Evolutionary conservation across 1,284 basidiomycete genomes (phyloP).

Genomic region (Ganoderma multipileum): DNA sequence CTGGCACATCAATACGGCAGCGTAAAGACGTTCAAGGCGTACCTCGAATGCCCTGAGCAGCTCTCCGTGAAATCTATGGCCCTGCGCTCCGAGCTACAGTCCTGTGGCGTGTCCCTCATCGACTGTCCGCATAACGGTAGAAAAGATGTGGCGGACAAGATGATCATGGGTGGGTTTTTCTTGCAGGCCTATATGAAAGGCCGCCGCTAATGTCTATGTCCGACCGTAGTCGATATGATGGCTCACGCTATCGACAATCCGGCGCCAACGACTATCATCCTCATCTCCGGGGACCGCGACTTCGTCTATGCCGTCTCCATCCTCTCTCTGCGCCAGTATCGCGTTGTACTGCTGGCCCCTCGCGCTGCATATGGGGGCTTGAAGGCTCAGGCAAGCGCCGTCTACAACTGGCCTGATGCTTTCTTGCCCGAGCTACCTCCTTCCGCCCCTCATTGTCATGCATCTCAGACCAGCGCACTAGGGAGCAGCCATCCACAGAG

Average conservation of each 20-base stretch:
- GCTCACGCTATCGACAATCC: conserved; percentile 61
- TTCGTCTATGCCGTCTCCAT: conserved; percentile 62
- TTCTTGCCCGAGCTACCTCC: conserved; percentile 36
- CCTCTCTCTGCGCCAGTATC: conserved; percentile 54
- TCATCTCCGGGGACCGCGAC: conserved; percentile 65
- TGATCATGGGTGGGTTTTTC: conserved; percentile 43
- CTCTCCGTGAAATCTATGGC: conserved; percentile 38
- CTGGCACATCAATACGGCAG: conserved; percentile 38
- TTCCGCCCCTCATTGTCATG: not conserved
- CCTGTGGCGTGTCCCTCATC: conserved; percentile 46
- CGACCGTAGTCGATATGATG: conserved; percentile 60
- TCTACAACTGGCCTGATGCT: conserved; percentile 56
- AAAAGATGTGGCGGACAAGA: conserved; percentile 51
- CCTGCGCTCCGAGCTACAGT: conserved; percentile 56
- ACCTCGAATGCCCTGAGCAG: conserved; percentile 51
- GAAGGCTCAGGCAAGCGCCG: conserved; percentile 57
- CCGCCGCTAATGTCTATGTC: not conserved
- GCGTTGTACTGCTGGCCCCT: conserved; percentile 47
- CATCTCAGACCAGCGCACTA: not conserved
- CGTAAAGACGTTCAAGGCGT: conserved; percentile 51
- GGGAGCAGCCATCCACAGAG: not conserved
- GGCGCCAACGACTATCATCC: conserved; percentile 53
- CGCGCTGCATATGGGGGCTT: conserved; percentile 44
- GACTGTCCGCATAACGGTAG: conserved; percentile 53
- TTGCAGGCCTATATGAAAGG: not conserved